Conservation (phyloP, 331 rosid species). For the Pyrus hybrid region DNA sequence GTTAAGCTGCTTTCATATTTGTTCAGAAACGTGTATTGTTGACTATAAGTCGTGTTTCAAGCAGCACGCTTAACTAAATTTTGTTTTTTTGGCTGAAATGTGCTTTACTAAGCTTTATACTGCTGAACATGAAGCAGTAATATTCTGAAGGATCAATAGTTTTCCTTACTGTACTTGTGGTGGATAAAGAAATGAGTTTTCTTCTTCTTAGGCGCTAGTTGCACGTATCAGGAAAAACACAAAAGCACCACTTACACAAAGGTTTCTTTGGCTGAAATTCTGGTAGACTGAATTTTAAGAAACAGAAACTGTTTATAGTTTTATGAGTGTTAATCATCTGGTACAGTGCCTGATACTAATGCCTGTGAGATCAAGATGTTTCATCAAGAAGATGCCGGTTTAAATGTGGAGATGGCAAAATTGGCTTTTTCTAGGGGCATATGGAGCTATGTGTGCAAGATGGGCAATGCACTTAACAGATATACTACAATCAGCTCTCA, state of each 20-base stretch:
- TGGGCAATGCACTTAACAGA: conserved; percentile 67
- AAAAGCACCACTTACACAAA: conserved; percentile 10
- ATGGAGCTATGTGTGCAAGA: conserved; percentile 87
- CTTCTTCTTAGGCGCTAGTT: background rate
- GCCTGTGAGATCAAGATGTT: conserved; percentile 82
- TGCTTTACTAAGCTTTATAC: background rate
- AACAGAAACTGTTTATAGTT: background rate
- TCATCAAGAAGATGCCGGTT: conserved; percentile 94
- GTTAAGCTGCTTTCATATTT: background rate
- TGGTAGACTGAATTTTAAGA: conserved; percentile 6
- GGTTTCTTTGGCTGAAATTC: conserved; percentile 9
- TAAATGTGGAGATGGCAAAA: conserved; percentile 76
- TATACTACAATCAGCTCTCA: conserved; percentile 28
- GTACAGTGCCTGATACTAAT: conserved; percentile 69
- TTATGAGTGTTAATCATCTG: conserved; percentile 14
- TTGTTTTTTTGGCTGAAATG: background rate
- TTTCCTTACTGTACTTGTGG: background rate
- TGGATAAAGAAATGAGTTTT: background rate
- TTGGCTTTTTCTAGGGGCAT: conserved; percentile 74
- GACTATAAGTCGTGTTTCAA: background rate
- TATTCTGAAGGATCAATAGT: background rate
- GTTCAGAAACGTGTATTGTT: background rate
- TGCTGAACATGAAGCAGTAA: background rate
- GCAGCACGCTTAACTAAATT: background rate
- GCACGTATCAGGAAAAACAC: background rate